Evolutionary conservation across 2,329 filamentous ascomycete genomes (phyloP).

Genomic region (Ustulina deusta): DNA sequence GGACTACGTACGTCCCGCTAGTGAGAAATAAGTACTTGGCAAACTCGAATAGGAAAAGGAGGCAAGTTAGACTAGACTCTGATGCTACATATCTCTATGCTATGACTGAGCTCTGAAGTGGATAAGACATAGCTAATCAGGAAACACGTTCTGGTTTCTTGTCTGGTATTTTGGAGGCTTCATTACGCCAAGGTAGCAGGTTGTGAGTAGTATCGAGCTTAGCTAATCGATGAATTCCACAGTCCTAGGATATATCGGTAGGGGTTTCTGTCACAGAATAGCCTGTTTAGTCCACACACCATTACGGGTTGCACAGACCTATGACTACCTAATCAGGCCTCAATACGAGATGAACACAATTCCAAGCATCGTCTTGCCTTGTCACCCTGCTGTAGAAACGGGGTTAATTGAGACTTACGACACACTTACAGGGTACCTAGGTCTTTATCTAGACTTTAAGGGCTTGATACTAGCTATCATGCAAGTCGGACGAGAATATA

Average conservation of each 20-base stretch:
- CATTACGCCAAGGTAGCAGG: neutral
- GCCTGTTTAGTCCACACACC: no score
- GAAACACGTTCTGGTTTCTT: neutral
- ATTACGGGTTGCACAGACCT: neutral
- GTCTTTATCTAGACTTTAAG: neutral
- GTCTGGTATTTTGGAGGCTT: neutral
- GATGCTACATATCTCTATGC: neutral
- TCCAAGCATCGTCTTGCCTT: neutral
- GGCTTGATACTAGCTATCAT: neutral
- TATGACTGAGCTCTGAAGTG: neutral
- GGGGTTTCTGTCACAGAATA: neutral
- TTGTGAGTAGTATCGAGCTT: neutral
- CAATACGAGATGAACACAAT: neutral
- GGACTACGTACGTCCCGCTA: neutral
- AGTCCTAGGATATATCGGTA: neutral
- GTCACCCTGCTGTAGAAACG: neutral
- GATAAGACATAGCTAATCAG: neutral
- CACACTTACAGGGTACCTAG: neutral
- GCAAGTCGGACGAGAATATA: neutral
- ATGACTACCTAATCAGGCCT: neutral
- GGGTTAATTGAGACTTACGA: neutral
- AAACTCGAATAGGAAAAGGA: neutral
- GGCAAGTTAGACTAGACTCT: neutral
- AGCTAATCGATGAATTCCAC: neutral
- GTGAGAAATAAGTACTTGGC: neutral